Evolutionary conservation across 495 filamentous ascomycete genomes (phyloP), one percentile per base, ranked within the genome.

Genomic region (Daldinia concentrica): DNA sequence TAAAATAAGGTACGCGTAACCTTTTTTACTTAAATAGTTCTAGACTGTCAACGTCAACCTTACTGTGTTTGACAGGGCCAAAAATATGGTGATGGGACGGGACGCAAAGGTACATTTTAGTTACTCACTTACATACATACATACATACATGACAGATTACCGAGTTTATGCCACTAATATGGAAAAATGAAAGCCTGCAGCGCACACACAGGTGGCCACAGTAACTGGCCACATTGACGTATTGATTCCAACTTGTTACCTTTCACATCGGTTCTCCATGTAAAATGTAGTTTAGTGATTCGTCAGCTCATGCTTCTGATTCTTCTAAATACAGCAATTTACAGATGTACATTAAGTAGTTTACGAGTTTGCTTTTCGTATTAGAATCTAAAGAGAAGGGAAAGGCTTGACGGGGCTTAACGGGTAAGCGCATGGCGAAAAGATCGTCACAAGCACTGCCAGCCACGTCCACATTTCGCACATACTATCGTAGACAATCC

Each of bases 371-470:
- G 37, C 8, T 34, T 66, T 73, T 73, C 70, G 70, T 73, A 36
- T 66, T 73, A 50, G 61, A 65, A 73, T 58, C 29, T 51, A 26
- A 14, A n/a, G n/a, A 64, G 60, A 68, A 61, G 50, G 62, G 57
- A 65, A 17, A 26, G 61, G 65, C 56, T 48, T 24, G 43, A 22
- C 17, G 43, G 39, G 43, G 19, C 43, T 11, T 41, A 19, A 22
- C 43, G 43, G 43, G 43, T 48, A 48, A 57, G 63, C 58, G 66
- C 58, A 73, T 73, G 71, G 71, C 71, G 43, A 66, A 62, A 66
- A 66, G 71, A 73, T 73, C 71, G 66, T 65, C 71, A 66, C 57
- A 26, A 62, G 56, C 51, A 69, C 56, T 55, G 61, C 71, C 58
- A 69, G 66, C 65, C 66, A 73, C 57, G 12, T 27, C 50, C 57